These are phyloP conservation scores for Hebeloma cylindrosporum DNA, from an alignment of 768 basidiomycete species.

Conservation along the genomic window DNA sequence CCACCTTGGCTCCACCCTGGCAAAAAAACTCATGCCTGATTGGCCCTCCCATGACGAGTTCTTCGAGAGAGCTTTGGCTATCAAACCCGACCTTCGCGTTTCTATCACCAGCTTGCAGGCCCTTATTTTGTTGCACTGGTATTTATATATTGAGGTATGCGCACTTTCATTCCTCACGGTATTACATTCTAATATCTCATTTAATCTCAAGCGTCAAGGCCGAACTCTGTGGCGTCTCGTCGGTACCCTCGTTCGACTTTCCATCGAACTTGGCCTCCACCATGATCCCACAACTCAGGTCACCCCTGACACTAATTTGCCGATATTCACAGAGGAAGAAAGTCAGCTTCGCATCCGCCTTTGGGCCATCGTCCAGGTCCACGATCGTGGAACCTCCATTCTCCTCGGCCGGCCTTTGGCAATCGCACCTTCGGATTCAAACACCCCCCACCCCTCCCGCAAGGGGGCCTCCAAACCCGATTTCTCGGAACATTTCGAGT, in stretches of 20 bases:
- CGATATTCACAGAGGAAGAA: slow-evolving; percentile 71
- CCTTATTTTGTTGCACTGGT: slow-evolving; percentile 84
- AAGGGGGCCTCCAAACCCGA: slow-evolving; percentile 45
- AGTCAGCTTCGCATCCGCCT: slow-evolving; percentile 76
- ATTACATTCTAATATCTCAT: slow-evolving; percentile 6
- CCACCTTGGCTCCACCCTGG: slow-evolving; percentile 37
- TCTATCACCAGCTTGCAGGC: slow-evolving; percentile 83
- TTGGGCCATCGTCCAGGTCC: slow-evolving; percentile 83
- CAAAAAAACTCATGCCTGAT: slow-evolving; percentile 62
- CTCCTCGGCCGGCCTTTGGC: slow-evolving; percentile 83
- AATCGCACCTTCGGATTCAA: slow-evolving; percentile 80
- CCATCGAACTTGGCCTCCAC: slow-evolving; percentile 83
- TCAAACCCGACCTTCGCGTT: slow-evolving; percentile 82
- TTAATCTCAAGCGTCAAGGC: slow-evolving; percentile 69
- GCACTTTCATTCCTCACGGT: background rate
- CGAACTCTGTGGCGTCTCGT: slow-evolving; percentile 86
- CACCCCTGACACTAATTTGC: slow-evolving; percentile 37
- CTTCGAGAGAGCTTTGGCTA: slow-evolving; percentile 72
- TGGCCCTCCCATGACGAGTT: slow-evolving; percentile 88
- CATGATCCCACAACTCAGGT: slow-evolving; percentile 76
- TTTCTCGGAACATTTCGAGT: slow-evolving; percentile 78
- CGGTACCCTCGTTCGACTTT: slow-evolving; percentile 78
- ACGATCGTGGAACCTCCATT: slow-evolving; percentile 87
- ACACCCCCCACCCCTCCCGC: slow-evolving; percentile 71
- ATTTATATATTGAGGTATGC: slow-evolving; percentile 82